Evolutionary conservation across 1,139 yeast species (phyloP), one percentile per base, ranked within the genome.

Genomic region (Diutina neorugosa): DNA sequence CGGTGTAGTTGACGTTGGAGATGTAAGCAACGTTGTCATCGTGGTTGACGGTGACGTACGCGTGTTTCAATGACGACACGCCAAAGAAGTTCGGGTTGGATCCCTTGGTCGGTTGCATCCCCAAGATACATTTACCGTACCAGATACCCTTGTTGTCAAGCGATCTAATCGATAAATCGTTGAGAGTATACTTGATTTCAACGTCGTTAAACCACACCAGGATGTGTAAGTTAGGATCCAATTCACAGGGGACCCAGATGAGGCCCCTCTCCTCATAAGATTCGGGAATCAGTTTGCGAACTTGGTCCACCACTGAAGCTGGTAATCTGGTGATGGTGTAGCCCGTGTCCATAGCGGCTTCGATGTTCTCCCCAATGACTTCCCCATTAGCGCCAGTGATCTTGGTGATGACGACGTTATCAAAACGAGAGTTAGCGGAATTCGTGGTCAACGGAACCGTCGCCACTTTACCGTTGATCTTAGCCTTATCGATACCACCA

Each of bases 1-100:
- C 50, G 21, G 50, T 46, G 40, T 46, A 46, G 5, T 46, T 46
- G 9, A 46, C 50, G 21, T 46, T 46, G 8, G 50, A 46, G 11
- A 46, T 34, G 5, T n/a, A 14, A 18, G 27, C 27, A 3, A 34
- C 27, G 16, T 27, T 16, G 14, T 16, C 23, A 14, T 46, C 50
- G 18, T 46, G 50, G 40, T 46, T 16, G 23, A 46, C 40, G 23
- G 50, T 46, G 50, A 46, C 16, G 27, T 46, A 46, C 4, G 23
- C 23, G 21, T 46, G 19, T 6, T 19, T 27, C 21, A 46, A 46
- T 14, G 40, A 27, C 2, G 20, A 27, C n/a, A 18, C 27, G 41
- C 14, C 50, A 40, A 25, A 44, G 19, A 11, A 20, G 3, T n/a
- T 8, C n/a, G 43, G 20, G 11, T n/a, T 20, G 20, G 9, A 6